These are phyloP conservation scores for Strigomonas galati DNA, from an alignment of 208 protist species.

Conservation along the genomic window DNA sequence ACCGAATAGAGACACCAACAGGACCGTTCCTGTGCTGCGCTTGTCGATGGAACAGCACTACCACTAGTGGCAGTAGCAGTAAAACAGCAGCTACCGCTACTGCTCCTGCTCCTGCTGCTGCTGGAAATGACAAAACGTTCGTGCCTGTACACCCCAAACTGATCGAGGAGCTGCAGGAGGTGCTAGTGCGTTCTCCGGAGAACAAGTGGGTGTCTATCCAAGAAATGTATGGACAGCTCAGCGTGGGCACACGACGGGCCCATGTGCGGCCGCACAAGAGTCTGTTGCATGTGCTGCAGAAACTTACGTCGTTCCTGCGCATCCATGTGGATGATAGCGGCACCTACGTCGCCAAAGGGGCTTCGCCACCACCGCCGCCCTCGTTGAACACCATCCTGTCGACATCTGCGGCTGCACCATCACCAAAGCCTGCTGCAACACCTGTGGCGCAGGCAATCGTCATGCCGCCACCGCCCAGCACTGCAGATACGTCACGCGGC, in stretches of 20 bases:
- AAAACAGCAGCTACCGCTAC: no score
- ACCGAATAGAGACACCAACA: no score
- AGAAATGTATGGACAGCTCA: slow-evolving; percentile 65
- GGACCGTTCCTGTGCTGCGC: no score
- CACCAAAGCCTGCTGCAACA: neutral
- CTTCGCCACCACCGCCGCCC: slow-evolving; percentile 3
- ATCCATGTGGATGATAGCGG: slow-evolving; percentile 50
- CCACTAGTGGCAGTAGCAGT: no score
- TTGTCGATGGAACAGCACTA: no score
- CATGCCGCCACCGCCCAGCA: slow-evolving; percentile 1
- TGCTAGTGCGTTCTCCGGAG: slow-evolving; percentile 12
- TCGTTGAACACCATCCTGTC: neutral
- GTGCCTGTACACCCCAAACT: slow-evolving; percentile 15
- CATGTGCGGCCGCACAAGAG: slow-evolving; percentile 80
- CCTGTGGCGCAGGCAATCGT: neutral
- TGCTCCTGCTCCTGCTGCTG: no score
- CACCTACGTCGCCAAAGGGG: slow-evolving; percentile 53
- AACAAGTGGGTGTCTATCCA: slow-evolving; percentile 54
- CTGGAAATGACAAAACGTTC: no score
- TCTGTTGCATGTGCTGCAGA: slow-evolving; percentile 51
- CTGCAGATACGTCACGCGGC: no score
- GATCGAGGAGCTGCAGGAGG: slow-evolving; percentile 16
- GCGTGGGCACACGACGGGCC: slow-evolving; percentile 34
- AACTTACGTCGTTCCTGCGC: slow-evolving; percentile 25
- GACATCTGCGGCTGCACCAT: neutral